These are phyloP conservation scores for Tylopilus sp. DNA, from an alignment of 1,284 basidiomycete genomes.

Conservation along the genomic window DNA sequence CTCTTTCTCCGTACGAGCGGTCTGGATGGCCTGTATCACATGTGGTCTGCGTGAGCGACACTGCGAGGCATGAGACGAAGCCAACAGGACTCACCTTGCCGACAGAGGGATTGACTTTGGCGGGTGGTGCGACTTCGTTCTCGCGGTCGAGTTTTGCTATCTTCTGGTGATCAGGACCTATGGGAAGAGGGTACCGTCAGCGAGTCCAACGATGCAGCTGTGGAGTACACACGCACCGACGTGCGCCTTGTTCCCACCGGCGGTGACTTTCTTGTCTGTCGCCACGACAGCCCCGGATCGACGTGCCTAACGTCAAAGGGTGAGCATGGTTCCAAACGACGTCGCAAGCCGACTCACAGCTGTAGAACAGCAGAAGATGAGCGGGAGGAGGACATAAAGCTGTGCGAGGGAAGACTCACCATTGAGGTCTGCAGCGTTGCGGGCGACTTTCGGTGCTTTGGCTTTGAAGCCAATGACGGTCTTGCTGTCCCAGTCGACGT, in stretches of 20 bases:
- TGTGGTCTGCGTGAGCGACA: not conserved
- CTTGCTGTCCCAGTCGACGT: conserved; percentile 67
- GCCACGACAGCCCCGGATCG: conserved; percentile 67
- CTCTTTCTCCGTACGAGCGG: conserved; percentile 73
- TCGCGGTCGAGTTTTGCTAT: conserved; percentile 94
- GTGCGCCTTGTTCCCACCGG: conserved; percentile 70
- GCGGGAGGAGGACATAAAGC: not conserved
- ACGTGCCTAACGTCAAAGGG: conserved; percentile 49
- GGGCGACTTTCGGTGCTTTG: conserved; percentile 65
- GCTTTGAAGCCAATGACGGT: conserved; percentile 75
- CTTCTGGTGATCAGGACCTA: conserved; percentile 88
- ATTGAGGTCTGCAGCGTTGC: conserved; percentile 67
- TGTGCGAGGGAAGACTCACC: conserved; percentile 40
- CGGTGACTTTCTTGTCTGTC: conserved; percentile 72
- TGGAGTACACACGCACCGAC: conserved; percentile 43
- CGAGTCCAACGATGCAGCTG: not conserved
- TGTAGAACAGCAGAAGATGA: conserved; percentile 24
- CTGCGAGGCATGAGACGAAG: not conserved
- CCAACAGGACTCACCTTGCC: conserved; percentile 60
- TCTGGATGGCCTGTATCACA: conserved; percentile 70
- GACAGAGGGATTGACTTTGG: conserved; percentile 77
- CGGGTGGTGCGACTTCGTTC: conserved; percentile 94
- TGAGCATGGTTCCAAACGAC: not conserved
- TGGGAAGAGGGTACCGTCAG: not conserved
- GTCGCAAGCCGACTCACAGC: conserved; percentile 44